phyloP scores from a whole-genome alignment of 108 stramenopile species.

The Mediolabrus comicus region DNA sequence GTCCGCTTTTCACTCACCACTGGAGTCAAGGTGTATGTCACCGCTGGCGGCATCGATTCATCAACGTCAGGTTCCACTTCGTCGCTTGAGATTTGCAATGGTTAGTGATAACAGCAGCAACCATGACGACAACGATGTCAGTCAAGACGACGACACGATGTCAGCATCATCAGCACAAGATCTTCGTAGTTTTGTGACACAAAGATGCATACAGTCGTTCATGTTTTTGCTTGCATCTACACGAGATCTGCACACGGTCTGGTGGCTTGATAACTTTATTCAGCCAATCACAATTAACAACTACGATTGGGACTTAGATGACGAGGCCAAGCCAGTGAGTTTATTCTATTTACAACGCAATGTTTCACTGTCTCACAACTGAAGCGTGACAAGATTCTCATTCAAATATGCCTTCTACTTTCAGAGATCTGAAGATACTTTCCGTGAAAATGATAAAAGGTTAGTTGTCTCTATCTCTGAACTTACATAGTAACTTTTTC shows the following conservation, averaged over 20 bases:
- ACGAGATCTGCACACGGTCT: conserved; percentile 69
- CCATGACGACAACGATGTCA: not conserved
- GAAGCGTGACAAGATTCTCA: not conserved
- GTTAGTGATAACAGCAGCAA: not conserved
- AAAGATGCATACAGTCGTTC: conserved; percentile 74
- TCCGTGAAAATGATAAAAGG: conserved; percentile 36
- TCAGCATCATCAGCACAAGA: conserved; percentile 28
- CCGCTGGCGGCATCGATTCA: not conserved
- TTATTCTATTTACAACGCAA: not conserved
- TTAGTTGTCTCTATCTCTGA: conserved; percentile 4
- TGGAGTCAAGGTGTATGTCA: not conserved
- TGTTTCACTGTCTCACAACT: not conserved
- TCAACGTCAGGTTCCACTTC: not conserved
- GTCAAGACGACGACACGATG: not conserved
- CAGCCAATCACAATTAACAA: conserved; percentile 51
- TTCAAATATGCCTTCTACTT: not conserved
- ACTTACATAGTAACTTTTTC: not conserved
- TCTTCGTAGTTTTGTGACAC: conserved; percentile 63
- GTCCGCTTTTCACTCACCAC: not conserved
- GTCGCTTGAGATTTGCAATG: not conserved
- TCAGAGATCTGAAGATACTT: conserved; percentile 18
- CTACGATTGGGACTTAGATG: conserved; percentile 30
- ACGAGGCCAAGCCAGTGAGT: conserved; percentile 12
- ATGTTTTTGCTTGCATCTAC: conserved; percentile 59
- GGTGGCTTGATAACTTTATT: conserved; percentile 74